Evolutionary conservation across 1,284 basidiomycete genomes (phyloP).

Genomic region (Wallemia mellicola): DNA sequence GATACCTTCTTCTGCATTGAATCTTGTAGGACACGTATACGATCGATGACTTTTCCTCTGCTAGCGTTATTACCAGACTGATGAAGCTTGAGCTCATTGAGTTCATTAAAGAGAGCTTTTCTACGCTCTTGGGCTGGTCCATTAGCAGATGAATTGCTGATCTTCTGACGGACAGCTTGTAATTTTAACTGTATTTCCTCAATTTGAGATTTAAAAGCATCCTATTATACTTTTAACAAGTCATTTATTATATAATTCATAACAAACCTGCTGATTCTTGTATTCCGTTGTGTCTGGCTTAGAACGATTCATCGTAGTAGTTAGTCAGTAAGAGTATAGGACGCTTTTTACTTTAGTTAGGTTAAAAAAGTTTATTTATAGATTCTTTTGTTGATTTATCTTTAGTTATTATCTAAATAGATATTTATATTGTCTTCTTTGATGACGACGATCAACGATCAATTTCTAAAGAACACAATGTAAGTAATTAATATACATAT

Average conservation of each 20-base stretch:
- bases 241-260: neutral
- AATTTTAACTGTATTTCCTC: conserved; percentile 45
- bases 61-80: conserved; percentile 53
- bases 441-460: no score
- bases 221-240: conserved; percentile 31
- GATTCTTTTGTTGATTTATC: no score
- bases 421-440: no score
- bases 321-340: no score
- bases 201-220: conserved; percentile 48
- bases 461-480: neutral
- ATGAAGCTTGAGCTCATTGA: conserved; percentile 45
- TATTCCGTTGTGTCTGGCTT: neutral
- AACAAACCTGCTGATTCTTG: neutral
- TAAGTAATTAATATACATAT: neutral
- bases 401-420: no score
- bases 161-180: conserved; percentile 47
- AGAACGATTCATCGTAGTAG: no score
- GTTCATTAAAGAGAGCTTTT: conserved; percentile 42
- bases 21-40: conserved; percentile 57
- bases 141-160: conserved; percentile 29
- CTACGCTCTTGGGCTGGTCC: conserved; percentile 38
- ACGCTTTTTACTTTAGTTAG: no score
- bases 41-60: conserved; percentile 45
- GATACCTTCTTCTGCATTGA: conserved; percentile 54
- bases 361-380: no score